These are phyloP conservation scores for Pleurotus tuber-regium DNA, from an alignment of 768 basidiomycete species.

Conservation along the genomic window DNA sequence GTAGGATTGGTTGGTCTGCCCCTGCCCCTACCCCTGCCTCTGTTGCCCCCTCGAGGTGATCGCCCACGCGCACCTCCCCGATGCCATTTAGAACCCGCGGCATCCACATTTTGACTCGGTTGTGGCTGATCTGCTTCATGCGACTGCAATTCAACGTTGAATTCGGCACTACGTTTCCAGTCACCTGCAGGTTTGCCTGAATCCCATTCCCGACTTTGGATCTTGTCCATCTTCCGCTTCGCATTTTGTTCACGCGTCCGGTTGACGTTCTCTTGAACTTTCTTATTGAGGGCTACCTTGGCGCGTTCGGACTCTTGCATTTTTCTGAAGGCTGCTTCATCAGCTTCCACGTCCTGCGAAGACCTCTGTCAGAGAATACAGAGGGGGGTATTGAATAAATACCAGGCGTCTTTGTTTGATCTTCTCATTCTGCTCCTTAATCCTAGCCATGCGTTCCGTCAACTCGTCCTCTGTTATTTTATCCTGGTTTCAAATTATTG, in stretches of 20 bases:
- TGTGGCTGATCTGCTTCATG: constrained; percentile 8
- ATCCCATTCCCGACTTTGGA: constrained; percentile 81
- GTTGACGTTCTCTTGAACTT: constrained; percentile 68
- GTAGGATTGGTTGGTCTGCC: too few relatives aligned
- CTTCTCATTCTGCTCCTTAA: constrained; percentile 62
- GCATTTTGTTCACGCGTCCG: constrained; percentile 77
- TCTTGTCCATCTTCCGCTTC: constrained; percentile 78
- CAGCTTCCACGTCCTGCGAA: constrained; percentile 71
- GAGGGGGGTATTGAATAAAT: constrained; percentile 19
- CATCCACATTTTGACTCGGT: constrained; percentile 10
- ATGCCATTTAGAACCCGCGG: constrained; percentile 14
- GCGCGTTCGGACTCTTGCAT: constrained; percentile 62
- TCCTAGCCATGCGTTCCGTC: constrained; percentile 57
- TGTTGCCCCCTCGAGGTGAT: constrained; percentile 24
- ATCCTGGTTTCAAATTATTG: constrained; percentile 21
- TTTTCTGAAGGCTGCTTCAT: constrained; percentile 76
- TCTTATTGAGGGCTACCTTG: constrained; percentile 54
- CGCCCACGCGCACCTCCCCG: constrained; percentile 31
- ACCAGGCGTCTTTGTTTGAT: constrained; percentile 62
- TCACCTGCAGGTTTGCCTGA: constrained; percentile 55
- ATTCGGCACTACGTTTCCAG: constrained; percentile 24
- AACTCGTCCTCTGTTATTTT: constrained; percentile 53
- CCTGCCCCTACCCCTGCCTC: constrained; percentile 36
- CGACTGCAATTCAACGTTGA: constrained; percentile 14
- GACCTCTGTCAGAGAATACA: neutral